Base-by-base conservation (phyloP, 164 flowering plant species). In the Brasenia schreberi region DNA sequence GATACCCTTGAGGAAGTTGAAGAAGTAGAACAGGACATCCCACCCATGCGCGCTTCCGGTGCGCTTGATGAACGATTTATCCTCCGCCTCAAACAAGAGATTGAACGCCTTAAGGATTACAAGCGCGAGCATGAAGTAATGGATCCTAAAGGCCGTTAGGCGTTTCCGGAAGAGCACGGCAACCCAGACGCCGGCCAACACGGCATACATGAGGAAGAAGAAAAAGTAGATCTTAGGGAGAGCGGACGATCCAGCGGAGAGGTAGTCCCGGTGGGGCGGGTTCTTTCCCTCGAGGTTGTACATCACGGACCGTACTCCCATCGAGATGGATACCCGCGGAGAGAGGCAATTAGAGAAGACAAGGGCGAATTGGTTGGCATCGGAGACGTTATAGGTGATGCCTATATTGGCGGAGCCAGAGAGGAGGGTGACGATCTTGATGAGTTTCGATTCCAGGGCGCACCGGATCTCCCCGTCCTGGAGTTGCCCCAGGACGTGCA, bases 21-120 rank as follows among this genome's bases (percentile, higher is more conserved):
- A 92, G 4, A 92, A 85, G 68, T 92, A 92, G 69, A 92, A 92
- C 79, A 90, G 66, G n/a, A 92, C 92, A 72, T 93, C 98, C 98
- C 98, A 93, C 0, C 97, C 98, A 39, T 93, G 98, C 0, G 97
- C 92, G 43, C 76, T 81, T 1, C 97, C 98, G 0, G 97, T 90
- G 16, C 86, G 76, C 77, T 90, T 93, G 56, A 90, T 84, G 69
- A 81, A 87, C 1, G 87, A 81, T 62, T 90, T 93, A 66, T 90
- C 97, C 86, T 93, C 98, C 0, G 94, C 96, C 66, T 87, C 98
- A 44, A 90, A 93, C 5, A 90, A 42, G 4, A 93, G 72, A 71
- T 93, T 88, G 71, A 93, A 58, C 16, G 73, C 73, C n/a, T 71
- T 71, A 23, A 71, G 69, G 10, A 49, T 9, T 27, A 97, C 84